Evolutionary conservation across 768 basidiomycete species (phyloP).

Genomic region (Gloeostereum incarnatum): DNA sequence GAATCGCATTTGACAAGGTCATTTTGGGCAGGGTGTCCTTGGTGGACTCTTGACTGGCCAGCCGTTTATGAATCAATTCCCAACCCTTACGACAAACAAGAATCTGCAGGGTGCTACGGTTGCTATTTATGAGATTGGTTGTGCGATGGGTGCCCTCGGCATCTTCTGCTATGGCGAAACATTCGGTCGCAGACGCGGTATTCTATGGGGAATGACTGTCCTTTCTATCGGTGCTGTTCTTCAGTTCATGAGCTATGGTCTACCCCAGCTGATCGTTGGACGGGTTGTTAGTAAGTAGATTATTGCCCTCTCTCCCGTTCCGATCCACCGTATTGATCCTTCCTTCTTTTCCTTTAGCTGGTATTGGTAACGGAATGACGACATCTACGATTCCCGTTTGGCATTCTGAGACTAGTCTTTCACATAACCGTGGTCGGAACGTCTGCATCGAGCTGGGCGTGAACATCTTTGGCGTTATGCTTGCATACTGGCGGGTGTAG

Average conservation of each 20-base stretch:
- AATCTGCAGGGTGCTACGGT: constrained; percentile 3
- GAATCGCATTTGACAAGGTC: background rate
- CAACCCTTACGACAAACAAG: constrained; percentile 3
- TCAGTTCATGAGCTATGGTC: constrained; percentile 5
- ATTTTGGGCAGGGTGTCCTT: constrained; percentile 2
- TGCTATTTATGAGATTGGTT: constrained; percentile 4
- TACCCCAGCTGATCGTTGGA: too few species aligned
- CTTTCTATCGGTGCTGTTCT: constrained; percentile 2
- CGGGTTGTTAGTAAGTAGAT: too few species aligned
- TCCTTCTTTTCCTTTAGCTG: too few species aligned
- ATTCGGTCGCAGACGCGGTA: constrained; percentile 4
- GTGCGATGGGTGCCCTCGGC: constrained; percentile 1
- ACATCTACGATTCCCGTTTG: too few species aligned
- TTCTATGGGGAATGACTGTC: constrained; percentile 4
- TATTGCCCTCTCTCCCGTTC: too few species aligned
- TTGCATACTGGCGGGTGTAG: too few species aligned
- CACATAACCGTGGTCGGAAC: too few species aligned
- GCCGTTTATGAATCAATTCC: constrained; percentile 1
- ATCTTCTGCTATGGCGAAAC: constrained; percentile 3
- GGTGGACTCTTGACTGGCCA: constrained; percentile 2
- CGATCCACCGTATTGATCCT: too few species aligned
- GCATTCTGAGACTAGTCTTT: too few species aligned
- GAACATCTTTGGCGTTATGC: too few species aligned
- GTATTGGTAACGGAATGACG: too few species aligned
- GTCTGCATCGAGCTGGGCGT: too few species aligned